phyloP scores from a whole-genome alignment of 768 basidiomycete genomes.

The Termitomyces titanicus region DNA sequence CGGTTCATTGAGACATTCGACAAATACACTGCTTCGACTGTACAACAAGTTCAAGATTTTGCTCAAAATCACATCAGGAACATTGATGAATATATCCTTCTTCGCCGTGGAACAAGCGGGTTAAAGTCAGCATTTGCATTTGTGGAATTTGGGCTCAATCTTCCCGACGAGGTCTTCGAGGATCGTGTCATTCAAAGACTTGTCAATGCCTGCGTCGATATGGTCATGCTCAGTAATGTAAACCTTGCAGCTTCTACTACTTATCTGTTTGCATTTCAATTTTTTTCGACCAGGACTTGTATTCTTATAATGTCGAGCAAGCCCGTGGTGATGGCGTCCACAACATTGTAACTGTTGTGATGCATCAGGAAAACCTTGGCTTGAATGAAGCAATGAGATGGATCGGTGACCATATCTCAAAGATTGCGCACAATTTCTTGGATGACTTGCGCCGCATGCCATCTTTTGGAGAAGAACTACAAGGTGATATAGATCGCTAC shows the following conservation, averaged over 20 bases:
- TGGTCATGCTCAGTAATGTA: too few relatives aligned
- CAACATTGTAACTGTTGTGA: conserved; percentile 40
- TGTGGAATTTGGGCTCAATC: background rate
- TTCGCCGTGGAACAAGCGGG: background rate
- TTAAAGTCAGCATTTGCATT: too few relatives aligned
- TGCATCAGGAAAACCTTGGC: conserved; percentile 29
- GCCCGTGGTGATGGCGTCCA: conserved; percentile 34
- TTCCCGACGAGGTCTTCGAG: too few relatives aligned
- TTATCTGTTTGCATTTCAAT: too few relatives aligned
- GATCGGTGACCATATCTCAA: conserved; percentile 29
- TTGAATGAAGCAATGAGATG: conserved; percentile 35
- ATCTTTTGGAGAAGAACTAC: conserved; percentile 31
- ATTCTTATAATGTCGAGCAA: conserved; percentile 17
- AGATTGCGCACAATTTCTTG: conserved; percentile 28
- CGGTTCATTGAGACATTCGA: conserved; percentile 36
- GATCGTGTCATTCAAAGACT: too few relatives aligned
- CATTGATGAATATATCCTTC: conserved; percentile 18
- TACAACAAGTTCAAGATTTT: conserved; percentile 40
- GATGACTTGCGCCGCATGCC: conserved; percentile 24
- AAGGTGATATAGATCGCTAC: conserved; percentile 28
- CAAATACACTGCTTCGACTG: conserved; percentile 32
- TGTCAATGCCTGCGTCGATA: too few relatives aligned
- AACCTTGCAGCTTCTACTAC: too few relatives aligned
- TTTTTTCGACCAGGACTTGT: conserved; percentile 8
- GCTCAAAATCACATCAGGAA: conserved; percentile 25